phyloP scores from a whole-genome alignment of 495 filamentous ascomycete genomes.

The Cairneyella variabilis region DNA sequence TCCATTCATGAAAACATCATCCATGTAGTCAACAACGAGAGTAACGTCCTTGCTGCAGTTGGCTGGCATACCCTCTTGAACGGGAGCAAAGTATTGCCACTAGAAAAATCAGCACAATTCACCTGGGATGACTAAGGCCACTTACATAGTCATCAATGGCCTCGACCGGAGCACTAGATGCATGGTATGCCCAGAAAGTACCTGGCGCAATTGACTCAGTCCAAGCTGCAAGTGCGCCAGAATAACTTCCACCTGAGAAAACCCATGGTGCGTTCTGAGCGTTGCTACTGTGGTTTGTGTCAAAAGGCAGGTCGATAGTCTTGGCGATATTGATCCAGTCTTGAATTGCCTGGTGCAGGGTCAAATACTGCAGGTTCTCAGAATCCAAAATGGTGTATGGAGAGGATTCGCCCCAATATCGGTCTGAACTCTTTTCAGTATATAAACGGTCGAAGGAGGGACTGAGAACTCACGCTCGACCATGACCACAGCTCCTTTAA shows the following conservation, averaged over 20 bases:
- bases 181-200: slow-evolving; percentile 66
- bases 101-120: slow-evolving; percentile 3
- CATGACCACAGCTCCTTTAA: slow-evolving; percentile 53
- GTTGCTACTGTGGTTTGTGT: slow-evolving; percentile 46
- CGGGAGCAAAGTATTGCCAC: slow-evolving; percentile 64
- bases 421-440: slow-evolving; percentile 32
- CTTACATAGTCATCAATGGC: slow-evolving; percentile 52
- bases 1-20: slow-evolving; percentile 42
- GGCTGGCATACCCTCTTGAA: slow-evolving; percentile 55
- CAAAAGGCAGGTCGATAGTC: slow-evolving; percentile 55
- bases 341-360: slow-evolving; percentile 56
- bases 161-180: slow-evolving; percentile 60
- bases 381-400: slow-evolving; percentile 52
- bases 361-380: slow-evolving; percentile 58
- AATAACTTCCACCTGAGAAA: slow-evolving; percentile 60
- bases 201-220: slow-evolving; percentile 53
- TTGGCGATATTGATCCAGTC: slow-evolving; percentile 62
- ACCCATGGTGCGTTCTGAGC: slow-evolving; percentile 60
- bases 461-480: slow-evolving; percentile 45
- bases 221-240: slow-evolving; percentile 62
- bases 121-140: no score
- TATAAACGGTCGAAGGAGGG: background rate
- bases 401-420: slow-evolving; percentile 60
- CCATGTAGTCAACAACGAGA: slow-evolving; percentile 54
- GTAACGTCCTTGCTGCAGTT: slow-evolving; percentile 61